Evolutionary conservation across 148 eudicot genomes (phyloP).

Genomic region (Vaccinium macrocarpon): DNA sequence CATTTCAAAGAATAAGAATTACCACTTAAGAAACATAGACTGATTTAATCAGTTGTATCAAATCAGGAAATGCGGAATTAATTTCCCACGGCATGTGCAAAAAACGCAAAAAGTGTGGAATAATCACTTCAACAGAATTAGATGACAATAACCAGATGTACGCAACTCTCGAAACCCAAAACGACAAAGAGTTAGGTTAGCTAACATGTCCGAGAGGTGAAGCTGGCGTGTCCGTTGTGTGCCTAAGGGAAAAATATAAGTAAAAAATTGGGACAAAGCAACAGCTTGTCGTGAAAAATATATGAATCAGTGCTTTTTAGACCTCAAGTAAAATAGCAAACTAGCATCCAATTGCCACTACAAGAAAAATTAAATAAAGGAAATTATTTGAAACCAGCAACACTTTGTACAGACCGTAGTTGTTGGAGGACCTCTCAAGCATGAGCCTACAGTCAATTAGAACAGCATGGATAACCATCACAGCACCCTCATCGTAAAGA

Average conservation of each 20-base stretch:
- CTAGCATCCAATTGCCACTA: background rate
- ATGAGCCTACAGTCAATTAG: constrained; percentile 75
- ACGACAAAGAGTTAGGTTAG: background rate
- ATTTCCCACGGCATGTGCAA: background rate
- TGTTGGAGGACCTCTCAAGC: constrained; percentile 95
- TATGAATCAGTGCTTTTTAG: background rate
- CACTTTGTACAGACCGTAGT: constrained; percentile 61
- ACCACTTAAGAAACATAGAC: background rate
- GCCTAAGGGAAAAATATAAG: no score
- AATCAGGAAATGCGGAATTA: background rate
- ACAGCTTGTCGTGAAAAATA: background rate
- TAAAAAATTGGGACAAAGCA: no score
- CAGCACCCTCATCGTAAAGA: constrained; percentile 89
- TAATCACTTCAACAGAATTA: background rate
- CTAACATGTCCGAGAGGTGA: background rate
- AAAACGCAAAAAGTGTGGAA: background rate
- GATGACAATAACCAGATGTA: background rate
- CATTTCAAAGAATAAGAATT: background rate
- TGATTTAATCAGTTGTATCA: background rate
- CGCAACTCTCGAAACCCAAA: background rate
- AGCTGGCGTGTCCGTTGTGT: background rate
- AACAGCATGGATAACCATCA: constrained; percentile 81
- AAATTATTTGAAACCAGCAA: background rate
- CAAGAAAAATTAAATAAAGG: background rate
- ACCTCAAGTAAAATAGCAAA: background rate